These are phyloP conservation scores for Thalassiosira exigua DNA, from an alignment of 352 stramenopile species.

Conservation along the genomic window DNA sequence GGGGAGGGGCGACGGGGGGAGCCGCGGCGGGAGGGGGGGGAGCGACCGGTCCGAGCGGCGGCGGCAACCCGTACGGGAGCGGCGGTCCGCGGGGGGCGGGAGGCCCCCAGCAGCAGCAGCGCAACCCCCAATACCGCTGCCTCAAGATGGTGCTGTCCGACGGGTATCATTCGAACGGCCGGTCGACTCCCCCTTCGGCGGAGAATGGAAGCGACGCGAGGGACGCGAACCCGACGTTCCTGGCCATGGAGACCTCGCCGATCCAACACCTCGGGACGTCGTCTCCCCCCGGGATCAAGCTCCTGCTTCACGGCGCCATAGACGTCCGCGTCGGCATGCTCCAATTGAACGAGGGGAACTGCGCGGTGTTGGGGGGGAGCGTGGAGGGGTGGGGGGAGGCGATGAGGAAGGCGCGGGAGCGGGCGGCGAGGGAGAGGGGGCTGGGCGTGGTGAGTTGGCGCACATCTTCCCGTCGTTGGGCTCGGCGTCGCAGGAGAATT, in stretches of 20 bases:
- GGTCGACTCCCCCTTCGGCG: no score
- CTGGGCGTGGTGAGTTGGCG: conserved; percentile 76
- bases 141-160: no score
- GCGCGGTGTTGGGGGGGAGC: conserved; percentile 63
- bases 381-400: conserved; percentile 58
- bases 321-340: conserved; percentile 61
- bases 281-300: conserved; percentile 64
- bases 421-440: conserved; percentile 49
- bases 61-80: not conserved
- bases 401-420: conserved; percentile 57
- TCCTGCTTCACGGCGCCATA: conserved; percentile 65
- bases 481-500: no score
- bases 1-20: not conserved
- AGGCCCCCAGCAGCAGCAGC: no score
- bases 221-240: no score
- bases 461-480: no score
- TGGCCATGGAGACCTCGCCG: conserved; percentile 64
- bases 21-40: conserved; percentile 13
- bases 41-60: not conserved
- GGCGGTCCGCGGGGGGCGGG: no score
- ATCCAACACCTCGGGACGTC: conserved; percentile 50
- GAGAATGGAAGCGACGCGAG: no score
- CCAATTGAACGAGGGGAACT: conserved; percentile 64
- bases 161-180: no score
- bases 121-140: no score